Evolutionary conservation across 352 stramenopile species (phyloP), one percentile per base, ranked within the genome.

Genomic region (Pythium rishiriense): DNA sequence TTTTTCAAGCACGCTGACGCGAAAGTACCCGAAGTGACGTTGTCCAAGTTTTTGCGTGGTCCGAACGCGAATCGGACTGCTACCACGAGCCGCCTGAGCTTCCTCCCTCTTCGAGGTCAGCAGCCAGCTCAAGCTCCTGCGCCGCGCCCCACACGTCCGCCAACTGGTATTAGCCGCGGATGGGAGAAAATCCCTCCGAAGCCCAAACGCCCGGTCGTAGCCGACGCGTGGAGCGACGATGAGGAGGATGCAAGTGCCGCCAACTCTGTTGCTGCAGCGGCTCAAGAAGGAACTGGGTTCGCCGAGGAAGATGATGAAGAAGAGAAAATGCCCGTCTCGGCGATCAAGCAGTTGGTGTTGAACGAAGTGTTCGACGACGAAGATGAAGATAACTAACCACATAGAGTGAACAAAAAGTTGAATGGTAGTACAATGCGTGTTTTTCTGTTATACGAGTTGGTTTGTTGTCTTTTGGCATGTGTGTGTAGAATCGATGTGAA

Each of bases 151-250:
- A 64, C 62, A 1, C 75, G 62, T 33, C 66, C 62, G 4, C 63
- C 70, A 15, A 60, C 73, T 5, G 62, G 75, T 50, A 72, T 85
- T 4, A 79, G 72, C 43, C 77, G 85, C 31, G 85, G 85, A 7
- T 94, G 85, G 85, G 85, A 94, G 51, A 85, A 78, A 53, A 90
- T 92, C 21, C 68, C 79, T 31, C 52, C 57, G 1, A 75, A 73
- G 57, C 73, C 69, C 12, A 72, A 72, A 25, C 56, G 66, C 10
- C 75, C 76, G 6, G 68, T 80, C 56, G 57, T 91, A 35, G 69
- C 64, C 3, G 85, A 94, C 63, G 83, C 85, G 0, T 94, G 85
- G 85, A 94, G 85, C 66, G 83, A 94, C 35, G 85, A 92, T 19
- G 84, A 91, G 42, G 70, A 78, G 5, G 71, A 67, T 21, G 25